Percentiles rank a stretch among this genome's conserved stretches.
These are phyloP conservation scores for Persicaria tinctoria DNA, from an alignment of 148 eudicot genomes.

Conservation along the genomic window DNA sequence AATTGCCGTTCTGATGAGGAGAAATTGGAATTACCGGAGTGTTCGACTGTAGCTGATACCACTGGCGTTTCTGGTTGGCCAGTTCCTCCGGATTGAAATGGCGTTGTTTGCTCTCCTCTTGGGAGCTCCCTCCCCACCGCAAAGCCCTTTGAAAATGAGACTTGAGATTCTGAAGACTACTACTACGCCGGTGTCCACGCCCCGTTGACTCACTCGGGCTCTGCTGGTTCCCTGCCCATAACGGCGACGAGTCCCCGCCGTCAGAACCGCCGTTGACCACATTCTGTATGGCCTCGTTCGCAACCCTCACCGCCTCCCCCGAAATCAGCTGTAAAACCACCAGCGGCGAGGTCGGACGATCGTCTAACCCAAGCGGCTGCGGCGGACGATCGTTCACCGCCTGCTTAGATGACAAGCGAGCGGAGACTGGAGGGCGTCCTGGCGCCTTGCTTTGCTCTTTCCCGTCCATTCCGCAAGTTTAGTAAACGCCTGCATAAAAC, in stretches of 20 bases:
- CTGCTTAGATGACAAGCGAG: conserved; percentile 6
- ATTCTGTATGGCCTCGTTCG: conserved; percentile 43
- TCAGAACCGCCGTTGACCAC: conserved; percentile 26
- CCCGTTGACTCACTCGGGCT: conserved; percentile 51
- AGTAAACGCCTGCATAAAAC: background rate
- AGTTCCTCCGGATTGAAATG: conserved; percentile 81
- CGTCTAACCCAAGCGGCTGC: conserved; percentile 26
- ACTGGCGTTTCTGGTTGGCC: conserved; percentile 92
- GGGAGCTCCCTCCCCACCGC: conserved; percentile 57
- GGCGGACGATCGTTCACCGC: background rate
- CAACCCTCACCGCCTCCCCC: conserved; percentile 62
- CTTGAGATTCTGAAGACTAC: conserved; percentile 58
- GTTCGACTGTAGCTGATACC: conserved; percentile 73
- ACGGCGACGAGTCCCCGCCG: conserved; percentile 27
- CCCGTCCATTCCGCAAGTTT: background rate
- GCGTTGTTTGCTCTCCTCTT: conserved; percentile 35
- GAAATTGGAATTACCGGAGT: conserved; percentile 27
- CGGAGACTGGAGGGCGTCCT: conserved; percentile 4
- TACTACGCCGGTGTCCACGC: conserved; percentile 27
- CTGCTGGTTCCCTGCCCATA: conserved; percentile 43
- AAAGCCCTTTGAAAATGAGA: conserved; percentile 67
- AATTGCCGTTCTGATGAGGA: too few species aligned
- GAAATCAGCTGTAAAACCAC: conserved; percentile 57
- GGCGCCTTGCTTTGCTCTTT: background rate
- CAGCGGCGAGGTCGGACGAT: conserved; percentile 43